Base-by-base conservation (phyloP, 179 eudicot species). In the Beta lomatogona region DNA sequence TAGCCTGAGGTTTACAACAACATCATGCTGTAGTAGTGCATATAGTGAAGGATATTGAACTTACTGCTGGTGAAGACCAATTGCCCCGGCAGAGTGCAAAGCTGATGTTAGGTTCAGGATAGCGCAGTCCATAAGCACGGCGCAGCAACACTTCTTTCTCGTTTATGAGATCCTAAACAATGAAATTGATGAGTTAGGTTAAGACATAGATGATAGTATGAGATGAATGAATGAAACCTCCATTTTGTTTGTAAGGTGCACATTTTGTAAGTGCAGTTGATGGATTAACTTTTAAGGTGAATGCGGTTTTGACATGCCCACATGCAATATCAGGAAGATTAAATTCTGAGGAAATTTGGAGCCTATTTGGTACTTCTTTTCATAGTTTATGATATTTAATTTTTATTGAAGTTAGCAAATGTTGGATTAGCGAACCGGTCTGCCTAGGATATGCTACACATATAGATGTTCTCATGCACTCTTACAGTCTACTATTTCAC, bases 81-180 rank as follows among this genome's bases (percentile, higher is more conserved):
- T 90, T 93, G 88, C 98, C 97, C 79, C 94, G 83, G 82, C 95
- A 95, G 48, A 95, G 95, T 73, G 97, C 93, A 80, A 95, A 95
- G 82, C 92, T 95, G 65, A 95, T 89, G 78, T 92, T 92, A 12
- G 98, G 97, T 85, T 95, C 98, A 75, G 98, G 98, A 79, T 92
- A 95, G 22, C 86, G 88, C 77, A 95, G 86, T 77, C 98, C 98
- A 77, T 91, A 93, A 61, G 91, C 89, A 63, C 86, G 92, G n/a
- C 95, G 89, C 41, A 95, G 89, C 77, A 95, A 60, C 77, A 86
- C 87, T 73, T 92, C 97, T 75, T 89, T 92, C 81, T 92, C 93
- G 77, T 93, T 89, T 64, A 82, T 83, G 73, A 73, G 81, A 54
- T 87, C 93, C 97, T 94, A 76, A 46, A 28, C 71, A 57, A 79